Evolutionary conservation across 108 stramenopile genomes (phyloP), one percentile per base, ranked within the genome.

Genomic region (Cyclotella atomus): DNA sequence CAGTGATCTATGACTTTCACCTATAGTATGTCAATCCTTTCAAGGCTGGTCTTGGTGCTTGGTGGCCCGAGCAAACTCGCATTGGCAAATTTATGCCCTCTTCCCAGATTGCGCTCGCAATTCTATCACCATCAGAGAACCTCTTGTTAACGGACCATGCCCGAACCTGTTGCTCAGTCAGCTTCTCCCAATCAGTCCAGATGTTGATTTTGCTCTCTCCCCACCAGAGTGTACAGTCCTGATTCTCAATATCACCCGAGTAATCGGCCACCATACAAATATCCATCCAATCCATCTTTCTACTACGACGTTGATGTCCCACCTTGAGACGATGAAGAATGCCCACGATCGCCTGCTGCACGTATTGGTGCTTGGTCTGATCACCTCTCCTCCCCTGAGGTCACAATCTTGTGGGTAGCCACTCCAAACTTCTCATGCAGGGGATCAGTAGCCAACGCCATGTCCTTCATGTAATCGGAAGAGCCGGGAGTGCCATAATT

Each of bases 361-460:
- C 28, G 16, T 28, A 17, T 28, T 2, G 25, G 8, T 55, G 3
- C 28, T 25, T 55, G 7, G 54, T 16, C 27, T 29, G 4, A 27
- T 55, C 28, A 9, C 54, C 54, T 15, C 54, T 55, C 54, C 54
- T 55, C 16, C 5, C 12, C 28, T 9, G 15, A 4, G 16, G 12
- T 55, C 2, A 55, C 25, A 28, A 55, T 55, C 28, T 55, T 55
- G 27, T 55, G 54, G 15, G 25, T 4, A 9, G 54, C 54, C 16
- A 55, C 54, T 25, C 54, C 54, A 55, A 55, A 55, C 54, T 55
- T 55, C 17, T 55, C 54, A 28, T 23, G 5, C 54, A 55, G 16
- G 28, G 54, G 15, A 28, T 24, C 4, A 28, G 54, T 55, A 9
- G 54, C 54, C 54, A 28, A 8, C 4, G 24, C 27, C 54, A 55